These are phyloP conservation scores for Leucoagaricus sp. DNA, from an alignment of 1,284 basidiomycete species.

Conservation along the genomic window DNA sequence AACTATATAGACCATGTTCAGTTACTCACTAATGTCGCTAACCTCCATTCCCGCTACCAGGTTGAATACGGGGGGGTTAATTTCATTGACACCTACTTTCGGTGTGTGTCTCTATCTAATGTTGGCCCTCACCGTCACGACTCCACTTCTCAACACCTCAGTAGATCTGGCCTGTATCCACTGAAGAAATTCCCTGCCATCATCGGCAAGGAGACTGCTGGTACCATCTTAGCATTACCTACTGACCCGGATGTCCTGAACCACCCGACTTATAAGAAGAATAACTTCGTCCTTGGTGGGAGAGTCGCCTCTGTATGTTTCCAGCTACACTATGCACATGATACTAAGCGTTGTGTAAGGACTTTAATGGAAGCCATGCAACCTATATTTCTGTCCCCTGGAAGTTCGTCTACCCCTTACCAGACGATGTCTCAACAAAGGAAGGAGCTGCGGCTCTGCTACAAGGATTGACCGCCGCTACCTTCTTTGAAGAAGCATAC, in stretches of 20 bases:
- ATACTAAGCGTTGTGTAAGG: slow-evolving; percentile 31
- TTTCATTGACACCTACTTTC: slow-evolving; percentile 84
- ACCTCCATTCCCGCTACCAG: slow-evolving; percentile 31
- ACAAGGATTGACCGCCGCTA: slow-evolving; percentile 82
- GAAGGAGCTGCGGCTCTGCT: slow-evolving; percentile 70
- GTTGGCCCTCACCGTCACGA: neutral
- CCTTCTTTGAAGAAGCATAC: slow-evolving; percentile 84
- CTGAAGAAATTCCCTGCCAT: slow-evolving; percentile 65
- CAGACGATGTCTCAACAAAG: slow-evolving; percentile 59
- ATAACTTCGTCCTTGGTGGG: slow-evolving; percentile 59
- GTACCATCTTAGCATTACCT: slow-evolving; percentile 75
- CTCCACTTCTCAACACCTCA: neutral
- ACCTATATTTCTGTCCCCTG: slow-evolving; percentile 77
- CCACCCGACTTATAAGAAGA: slow-evolving; percentile 59
- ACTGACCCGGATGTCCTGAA: slow-evolving; percentile 54
- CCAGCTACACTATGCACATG: neutral
- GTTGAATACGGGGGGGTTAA: slow-evolving; percentile 79
- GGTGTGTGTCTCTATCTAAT: slow-evolving; percentile 37
- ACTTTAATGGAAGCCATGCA: slow-evolving; percentile 62
- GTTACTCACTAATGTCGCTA: slow-evolving; percentile 19
- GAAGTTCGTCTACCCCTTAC: slow-evolving; percentile 61
- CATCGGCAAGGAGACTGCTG: slow-evolving; percentile 81
- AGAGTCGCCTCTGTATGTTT: slow-evolving; percentile 63
- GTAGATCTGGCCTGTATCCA: slow-evolving; percentile 62
- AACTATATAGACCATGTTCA: neutral